These are phyloP conservation scores for Saccharomycopsis sp. DNA, from an alignment of 805 yeast species.

Conservation along the genomic window DNA sequence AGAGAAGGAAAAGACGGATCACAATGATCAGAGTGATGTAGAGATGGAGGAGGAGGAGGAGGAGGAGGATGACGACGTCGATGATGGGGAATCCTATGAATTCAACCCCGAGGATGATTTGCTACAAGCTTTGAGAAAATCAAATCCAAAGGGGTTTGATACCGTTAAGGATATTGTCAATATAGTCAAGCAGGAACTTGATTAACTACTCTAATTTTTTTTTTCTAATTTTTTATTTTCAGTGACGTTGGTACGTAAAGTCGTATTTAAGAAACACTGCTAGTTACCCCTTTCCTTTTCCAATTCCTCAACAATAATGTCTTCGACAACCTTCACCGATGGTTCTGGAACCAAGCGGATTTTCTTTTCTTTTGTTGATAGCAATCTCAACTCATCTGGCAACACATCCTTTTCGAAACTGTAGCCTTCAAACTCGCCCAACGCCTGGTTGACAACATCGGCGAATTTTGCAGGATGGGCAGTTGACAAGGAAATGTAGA, in stretches of 20 bases:
- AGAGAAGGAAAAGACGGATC: constrained; percentile 19
- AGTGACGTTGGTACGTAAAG: no score
- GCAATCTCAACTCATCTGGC: constrained; percentile 75
- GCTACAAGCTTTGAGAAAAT: constrained; percentile 1
- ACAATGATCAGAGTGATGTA: not conserved
- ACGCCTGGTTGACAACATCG: constrained; percentile 84
- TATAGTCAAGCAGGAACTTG: no score
- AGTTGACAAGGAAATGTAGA: constrained; percentile 75
- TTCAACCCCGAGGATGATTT: constrained; percentile 1
- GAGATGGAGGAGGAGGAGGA: constrained; percentile 5
- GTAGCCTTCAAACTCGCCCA: constrained; percentile 57
- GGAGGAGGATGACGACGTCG: not conserved
- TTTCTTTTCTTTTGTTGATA: constrained; percentile 65
- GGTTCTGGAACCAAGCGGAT: constrained; percentile 62
- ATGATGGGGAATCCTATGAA: not conserved
- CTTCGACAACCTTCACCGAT: constrained; percentile 65
- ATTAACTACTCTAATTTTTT: no score
- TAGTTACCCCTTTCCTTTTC: no score
- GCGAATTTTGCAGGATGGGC: constrained; percentile 99
- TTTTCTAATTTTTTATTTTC: no score
- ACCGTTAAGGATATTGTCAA: no score
- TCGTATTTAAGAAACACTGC: no score
- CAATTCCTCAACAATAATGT: constrained; percentile 65
- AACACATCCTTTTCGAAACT: constrained; percentile 82
- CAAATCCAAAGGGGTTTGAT: constrained; percentile 17